phyloP scores from a whole-genome alignment of 176 grass and related monocot species.

The Pontederia paniculata region DNA sequence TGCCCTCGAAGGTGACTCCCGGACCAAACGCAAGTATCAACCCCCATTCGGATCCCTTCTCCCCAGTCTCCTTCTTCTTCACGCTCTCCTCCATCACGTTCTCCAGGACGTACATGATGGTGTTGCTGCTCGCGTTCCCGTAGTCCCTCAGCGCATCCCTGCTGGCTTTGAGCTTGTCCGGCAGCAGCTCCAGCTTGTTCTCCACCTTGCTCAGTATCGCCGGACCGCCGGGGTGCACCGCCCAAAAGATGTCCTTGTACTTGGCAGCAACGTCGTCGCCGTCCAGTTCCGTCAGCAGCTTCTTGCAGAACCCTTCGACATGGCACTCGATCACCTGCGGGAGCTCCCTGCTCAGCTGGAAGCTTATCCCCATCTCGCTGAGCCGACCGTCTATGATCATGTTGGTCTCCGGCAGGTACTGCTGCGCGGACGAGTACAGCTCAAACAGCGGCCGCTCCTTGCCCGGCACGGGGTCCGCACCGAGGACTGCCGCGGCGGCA shows the following conservation, averaged over 20 bases:
- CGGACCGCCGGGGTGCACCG: constrained; percentile 63
- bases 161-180: constrained; percentile 50
- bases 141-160: constrained; percentile 56
- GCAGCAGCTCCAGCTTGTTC: constrained; percentile 23
- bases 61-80: constrained; percentile 25
- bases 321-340: constrained; percentile 55
- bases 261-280: not conserved
- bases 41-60: constrained; percentile 48
- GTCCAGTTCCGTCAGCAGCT: constrained; percentile 30
- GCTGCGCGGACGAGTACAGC: constrained; percentile 53
- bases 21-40: constrained; percentile 77
- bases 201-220: constrained; percentile 76
- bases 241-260: constrained; percentile 70
- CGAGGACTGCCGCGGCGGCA: constrained; percentile 61
- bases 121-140: constrained; percentile 73
- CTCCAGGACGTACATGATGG: constrained; percentile 72
- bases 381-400: constrained; percentile 61
- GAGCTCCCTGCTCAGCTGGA: constrained; percentile 66
- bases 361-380: constrained; percentile 75
- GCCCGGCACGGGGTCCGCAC: constrained; percentile 42
- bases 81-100: constrained; percentile 57
- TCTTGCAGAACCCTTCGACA: constrained; percentile 66
- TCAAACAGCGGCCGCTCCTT: constrained; percentile 58
- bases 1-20: constrained; percentile 82
- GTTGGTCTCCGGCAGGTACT: constrained; percentile 73